A percentile compares a stretch with the other conserved stretches of the same genome.
phyloP scores from a whole-genome alignment of 805 yeast species.

The Cyberlindnera meyerae region DNA sequence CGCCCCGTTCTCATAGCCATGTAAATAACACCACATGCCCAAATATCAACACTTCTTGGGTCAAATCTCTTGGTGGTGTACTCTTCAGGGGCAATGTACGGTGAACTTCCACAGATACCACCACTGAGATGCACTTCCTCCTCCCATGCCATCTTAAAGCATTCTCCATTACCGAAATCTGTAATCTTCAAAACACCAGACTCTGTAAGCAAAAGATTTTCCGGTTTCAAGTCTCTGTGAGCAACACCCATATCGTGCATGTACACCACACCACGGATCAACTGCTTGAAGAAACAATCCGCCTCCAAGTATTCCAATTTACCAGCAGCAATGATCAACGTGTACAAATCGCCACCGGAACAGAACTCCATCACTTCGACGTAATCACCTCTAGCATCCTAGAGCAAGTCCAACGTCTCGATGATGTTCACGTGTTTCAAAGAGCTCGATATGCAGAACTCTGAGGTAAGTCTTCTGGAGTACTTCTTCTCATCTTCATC shows the following conservation, averaged over 20 bases:
- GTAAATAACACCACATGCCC: conserved; percentile 92
- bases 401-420: conserved; percentile 66
- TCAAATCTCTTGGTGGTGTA: conserved; percentile 63
- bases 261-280: conserved; percentile 76
- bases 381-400: conserved; percentile 78
- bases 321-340: conserved; percentile 70
- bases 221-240: conserved; percentile 88
- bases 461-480: conserved; percentile 69
- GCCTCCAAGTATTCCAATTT: conserved; percentile 78
- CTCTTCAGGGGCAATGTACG: conserved; percentile 91
- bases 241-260: conserved; percentile 90
- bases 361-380: conserved; percentile 86
- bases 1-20: conserved; percentile 95
- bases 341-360: conserved; percentile 75
- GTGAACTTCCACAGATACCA: conserved; percentile 82
- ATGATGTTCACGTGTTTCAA: conserved; percentile 76
- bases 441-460: conserved; percentile 77
- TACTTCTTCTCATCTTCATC: conserved; percentile 63
- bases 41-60: conserved; percentile 76
- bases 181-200: conserved; percentile 75
- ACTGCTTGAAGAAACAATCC: conserved; percentile 84
- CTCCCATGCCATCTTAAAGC: conserved; percentile 85
- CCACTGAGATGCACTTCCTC: conserved; percentile 59
- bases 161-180: conserved; percentile 84
- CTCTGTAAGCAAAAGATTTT: conserved; percentile 69